Percentiles rank a stretch among this genome's conserved stretches.
Evolutionary conservation across 352 stramenopile species (phyloP).

Genomic region (Blastocystis sp.): DNA sequence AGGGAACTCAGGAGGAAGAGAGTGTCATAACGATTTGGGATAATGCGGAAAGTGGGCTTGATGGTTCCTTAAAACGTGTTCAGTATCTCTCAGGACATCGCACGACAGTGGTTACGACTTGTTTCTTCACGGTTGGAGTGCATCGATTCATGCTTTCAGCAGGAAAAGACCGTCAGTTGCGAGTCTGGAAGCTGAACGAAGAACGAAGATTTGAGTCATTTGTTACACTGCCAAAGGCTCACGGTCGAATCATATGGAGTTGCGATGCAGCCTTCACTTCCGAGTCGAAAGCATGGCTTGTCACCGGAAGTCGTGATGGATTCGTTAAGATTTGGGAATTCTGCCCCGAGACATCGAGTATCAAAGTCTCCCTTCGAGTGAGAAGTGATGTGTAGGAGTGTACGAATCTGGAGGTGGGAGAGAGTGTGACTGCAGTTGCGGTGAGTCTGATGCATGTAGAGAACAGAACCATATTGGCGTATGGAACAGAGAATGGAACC

Average conservation of each 20-base stretch:
- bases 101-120: not conserved
- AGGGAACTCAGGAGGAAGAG: not conserved
- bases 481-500: not conserved
- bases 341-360: not conserved
- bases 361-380: not conserved
- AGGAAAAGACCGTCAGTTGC: conserved; percentile 3
- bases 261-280: not conserved
- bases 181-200: not conserved
- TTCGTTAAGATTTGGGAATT: not conserved
- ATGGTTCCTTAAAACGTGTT: not conserved
- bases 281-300: not conserved
- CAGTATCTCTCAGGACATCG: conserved; percentile 13
- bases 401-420: not conserved
- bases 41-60: not conserved
- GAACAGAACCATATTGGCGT: not conserved
- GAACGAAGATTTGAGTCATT: not conserved
- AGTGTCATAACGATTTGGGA: conserved; percentile 11
- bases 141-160: not conserved
- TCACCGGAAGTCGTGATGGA: not conserved
- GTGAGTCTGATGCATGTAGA: not conserved
- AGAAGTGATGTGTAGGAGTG: not conserved
- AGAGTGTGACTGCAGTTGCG: not conserved
- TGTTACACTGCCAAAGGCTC: not conserved
- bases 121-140: not conserved
- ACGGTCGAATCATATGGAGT: conserved; percentile 11